phyloP scores from a whole-genome alignment of 2,329 filamentous ascomycete genomes.

The Rosellinia necatrix region DNA sequence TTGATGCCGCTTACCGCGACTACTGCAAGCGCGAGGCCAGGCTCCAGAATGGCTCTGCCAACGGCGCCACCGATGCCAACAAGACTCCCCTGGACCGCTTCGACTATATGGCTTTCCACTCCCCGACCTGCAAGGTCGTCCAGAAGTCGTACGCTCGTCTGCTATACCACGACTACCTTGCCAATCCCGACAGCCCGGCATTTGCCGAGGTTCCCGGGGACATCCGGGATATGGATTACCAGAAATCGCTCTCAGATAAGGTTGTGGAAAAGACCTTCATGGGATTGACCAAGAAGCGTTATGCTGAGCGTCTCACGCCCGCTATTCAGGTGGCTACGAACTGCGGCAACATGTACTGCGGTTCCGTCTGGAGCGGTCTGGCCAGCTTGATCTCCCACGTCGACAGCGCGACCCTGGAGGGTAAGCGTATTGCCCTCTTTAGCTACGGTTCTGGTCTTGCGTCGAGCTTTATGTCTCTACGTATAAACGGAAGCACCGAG shows the following conservation, averaged over 20 bases:
- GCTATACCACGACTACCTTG: constrained; percentile 84
- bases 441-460: constrained; percentile 80
- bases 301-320: constrained; percentile 76
- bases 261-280: constrained; percentile 86
- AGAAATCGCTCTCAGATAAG: constrained; percentile 80
- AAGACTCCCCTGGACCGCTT: constrained; percentile 78
- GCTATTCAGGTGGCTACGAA: constrained; percentile 77
- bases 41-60: constrained; percentile 59
- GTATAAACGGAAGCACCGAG: constrained; percentile 71
- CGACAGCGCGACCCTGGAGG: constrained; percentile 64
- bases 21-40: constrained; percentile 75
- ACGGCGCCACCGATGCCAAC: constrained; percentile 46
- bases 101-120: constrained; percentile 82
- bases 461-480: constrained; percentile 74
- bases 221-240: constrained; percentile 77
- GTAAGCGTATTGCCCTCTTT: constrained; percentile 77
- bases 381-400: constrained; percentile 70
- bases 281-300: constrained; percentile 81
- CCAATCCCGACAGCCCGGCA: constrained; percentile 66
- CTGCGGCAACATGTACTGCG: constrained; percentile 72
- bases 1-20: constrained; percentile 80
- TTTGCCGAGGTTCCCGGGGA: constrained; percentile 79
- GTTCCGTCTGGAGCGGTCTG: constrained; percentile 77
- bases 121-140: constrained; percentile 86
- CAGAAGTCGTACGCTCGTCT: constrained; percentile 83